Evolutionary conservation across 768 basidiomycete genomes (phyloP).

Genomic region (Hericium rajendrae): DNA sequence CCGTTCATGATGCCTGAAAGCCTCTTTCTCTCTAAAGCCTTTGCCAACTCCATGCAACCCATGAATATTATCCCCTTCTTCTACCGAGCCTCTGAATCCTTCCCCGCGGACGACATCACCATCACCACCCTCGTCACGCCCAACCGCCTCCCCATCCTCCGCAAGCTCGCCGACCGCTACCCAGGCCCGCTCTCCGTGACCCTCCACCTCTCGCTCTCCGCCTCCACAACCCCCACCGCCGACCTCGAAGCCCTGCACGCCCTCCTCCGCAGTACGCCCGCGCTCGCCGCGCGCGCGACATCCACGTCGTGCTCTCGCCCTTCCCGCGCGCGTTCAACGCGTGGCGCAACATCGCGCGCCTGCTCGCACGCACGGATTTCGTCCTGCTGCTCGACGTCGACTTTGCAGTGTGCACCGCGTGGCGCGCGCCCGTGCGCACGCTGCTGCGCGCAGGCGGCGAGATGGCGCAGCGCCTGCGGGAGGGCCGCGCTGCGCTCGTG

Average conservation of each 20-base stretch:
- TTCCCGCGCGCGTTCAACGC: constrained; percentile 61
- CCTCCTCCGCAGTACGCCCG: constrained; percentile 56
- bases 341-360: constrained; percentile 79
- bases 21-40: constrained; percentile 55
- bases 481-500: constrained; percentile 64
- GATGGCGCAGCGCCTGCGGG: constrained; percentile 38
- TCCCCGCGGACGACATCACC: constrained; percentile 63
- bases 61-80: constrained; percentile 75
- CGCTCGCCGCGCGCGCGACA: constrained; percentile 61
- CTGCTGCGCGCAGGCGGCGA: constrained; percentile 2
- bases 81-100: constrained; percentile 51
- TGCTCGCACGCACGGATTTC: constrained; percentile 75
- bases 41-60: constrained; percentile 60
- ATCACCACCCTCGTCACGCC: constrained; percentile 79
- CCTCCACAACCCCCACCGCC: constrained; percentile 19
- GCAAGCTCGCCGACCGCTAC: constrained; percentile 66
- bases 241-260: constrained; percentile 28
- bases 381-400: constrained; percentile 92
- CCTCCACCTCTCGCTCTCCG: constrained; percentile 56
- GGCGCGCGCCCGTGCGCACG: constrained; percentile 43
- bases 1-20: constrained; percentile 6
- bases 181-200: constrained; percentile 84
- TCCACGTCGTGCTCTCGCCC: constrained; percentile 77
- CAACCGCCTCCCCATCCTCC: constrained; percentile 66
- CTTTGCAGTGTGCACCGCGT: constrained; percentile 78